Conservation (phyloP, 805 yeast genomes). For the Starmerella etchellsii region DNA sequence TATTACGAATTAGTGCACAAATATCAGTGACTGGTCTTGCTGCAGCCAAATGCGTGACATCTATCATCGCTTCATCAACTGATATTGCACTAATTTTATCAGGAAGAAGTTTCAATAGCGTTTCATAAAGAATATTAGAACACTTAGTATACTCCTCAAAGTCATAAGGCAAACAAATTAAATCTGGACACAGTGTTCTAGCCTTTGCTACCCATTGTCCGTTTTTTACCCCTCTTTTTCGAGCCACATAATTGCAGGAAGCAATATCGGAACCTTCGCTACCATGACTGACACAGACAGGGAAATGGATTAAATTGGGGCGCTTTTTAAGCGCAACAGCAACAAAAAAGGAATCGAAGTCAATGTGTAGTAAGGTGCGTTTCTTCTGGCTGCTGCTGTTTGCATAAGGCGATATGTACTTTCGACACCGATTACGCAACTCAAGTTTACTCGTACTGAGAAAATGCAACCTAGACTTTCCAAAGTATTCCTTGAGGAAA, state of each 20-base stretch:
- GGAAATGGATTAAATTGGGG: conserved; percentile 45
- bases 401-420: conserved; percentile 24
- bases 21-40: conserved; percentile 6
- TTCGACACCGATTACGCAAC: conserved; percentile 43
- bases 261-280: conserved; percentile 59
- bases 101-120: conserved; percentile 35
- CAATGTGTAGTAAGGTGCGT: conserved; percentile 55
- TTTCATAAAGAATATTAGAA: conserved; percentile 53
- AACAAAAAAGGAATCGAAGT: conserved; percentile 90
- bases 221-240: conserved; percentile 62
- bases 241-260: conserved; percentile 80
- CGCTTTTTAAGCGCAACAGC: conserved; percentile 56
- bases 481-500: conserved; percentile 58
- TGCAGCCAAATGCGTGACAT: conserved; percentile 32
- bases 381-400: neutral
- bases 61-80: conserved; percentile 82
- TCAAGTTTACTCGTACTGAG: conserved; percentile 77
- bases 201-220: conserved; percentile 87
- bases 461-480: conserved; percentile 77
- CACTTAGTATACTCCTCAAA: conserved; percentile 57
- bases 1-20: conserved; percentile 23
- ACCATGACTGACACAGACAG: conserved; percentile 48
- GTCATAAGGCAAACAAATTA: conserved; percentile 55
- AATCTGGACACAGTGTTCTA: conserved; percentile 46
- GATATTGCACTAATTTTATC: conserved; percentile 62